Conservation (phyloP, 495 filamentous ascomycete species). For the Penicillium goetzii region DNA sequence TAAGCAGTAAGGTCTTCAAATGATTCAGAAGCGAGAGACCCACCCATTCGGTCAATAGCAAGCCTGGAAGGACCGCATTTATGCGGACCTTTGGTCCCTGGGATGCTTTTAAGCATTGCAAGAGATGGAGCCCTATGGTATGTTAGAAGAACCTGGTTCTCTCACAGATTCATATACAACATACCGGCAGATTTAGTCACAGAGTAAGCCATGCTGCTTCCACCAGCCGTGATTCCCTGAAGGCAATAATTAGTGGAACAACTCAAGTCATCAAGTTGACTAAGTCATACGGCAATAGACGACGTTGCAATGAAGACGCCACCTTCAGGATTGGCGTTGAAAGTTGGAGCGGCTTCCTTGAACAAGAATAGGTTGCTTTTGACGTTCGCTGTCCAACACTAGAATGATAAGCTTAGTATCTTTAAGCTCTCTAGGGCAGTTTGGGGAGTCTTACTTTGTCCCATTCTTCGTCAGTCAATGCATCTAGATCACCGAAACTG, state of each 20-base stretch:
- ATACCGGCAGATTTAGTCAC: constrained; percentile 10
- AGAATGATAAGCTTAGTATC: not conserved
- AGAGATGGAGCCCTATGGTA: not conserved
- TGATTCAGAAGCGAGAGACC: not conserved
- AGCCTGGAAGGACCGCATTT: constrained; percentile 5
- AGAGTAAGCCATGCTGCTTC: constrained; percentile 15
- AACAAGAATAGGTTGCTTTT: constrained; percentile 12
- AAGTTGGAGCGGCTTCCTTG: constrained; percentile 10
- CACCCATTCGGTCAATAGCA: constrained; percentile 13
- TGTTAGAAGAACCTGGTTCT: not conserved
- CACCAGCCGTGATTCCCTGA: constrained; percentile 4
- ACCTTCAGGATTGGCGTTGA: constrained; percentile 8
- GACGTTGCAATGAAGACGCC: constrained; percentile 13
- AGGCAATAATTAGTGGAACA: not conserved
- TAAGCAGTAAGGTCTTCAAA: not conserved
- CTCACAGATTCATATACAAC: not conserved
- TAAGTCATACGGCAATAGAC: constrained; percentile 4
- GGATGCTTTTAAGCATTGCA: constrained; percentile 7
- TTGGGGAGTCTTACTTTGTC: not conserved
- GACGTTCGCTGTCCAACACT: constrained; percentile 14
- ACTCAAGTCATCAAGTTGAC: not conserved
- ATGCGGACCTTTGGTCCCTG: constrained; percentile 13
- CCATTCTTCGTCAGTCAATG: constrained; percentile 11
- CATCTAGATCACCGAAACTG: constrained; percentile 6
- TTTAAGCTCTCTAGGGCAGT: not conserved